A percentile compares a stretch with the other conserved stretches of the same genome.
Conservation (phyloP, 129 eudicot species). For the Ambrosia trifida region DNA sequence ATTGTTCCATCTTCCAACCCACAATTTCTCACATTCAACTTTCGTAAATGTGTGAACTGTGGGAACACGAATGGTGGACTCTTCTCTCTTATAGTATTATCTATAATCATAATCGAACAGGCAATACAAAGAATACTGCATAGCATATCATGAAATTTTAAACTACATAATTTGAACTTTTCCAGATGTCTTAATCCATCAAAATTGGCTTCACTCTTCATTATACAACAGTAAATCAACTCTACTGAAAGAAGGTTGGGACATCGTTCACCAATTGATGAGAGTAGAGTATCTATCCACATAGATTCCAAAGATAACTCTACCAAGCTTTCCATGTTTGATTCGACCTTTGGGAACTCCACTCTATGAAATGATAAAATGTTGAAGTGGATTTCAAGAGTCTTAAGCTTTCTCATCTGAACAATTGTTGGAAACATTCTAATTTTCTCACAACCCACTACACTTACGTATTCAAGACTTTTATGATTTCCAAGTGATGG, state of each 20-base stretch:
- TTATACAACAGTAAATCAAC: neutral
- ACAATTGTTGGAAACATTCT: neutral
- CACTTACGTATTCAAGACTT: neutral
- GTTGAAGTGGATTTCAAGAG: neutral
- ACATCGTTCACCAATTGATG: neutral
- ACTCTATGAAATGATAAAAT: rapidly evolving
- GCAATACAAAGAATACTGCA: neutral
- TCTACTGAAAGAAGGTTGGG: neutral
- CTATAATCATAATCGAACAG: neutral
- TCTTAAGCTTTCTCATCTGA: neutral
- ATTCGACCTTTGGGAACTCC: neutral
- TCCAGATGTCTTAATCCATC: neutral
- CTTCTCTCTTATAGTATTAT: neutral
- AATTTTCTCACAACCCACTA: neutral
- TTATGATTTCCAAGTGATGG: neutral
- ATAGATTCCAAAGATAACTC: neutral
- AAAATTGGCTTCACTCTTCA: neutral
- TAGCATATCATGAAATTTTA: neutral
- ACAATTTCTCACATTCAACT: neutral
- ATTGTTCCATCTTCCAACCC: neutral
- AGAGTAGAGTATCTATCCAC: neutral
- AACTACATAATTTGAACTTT: neutral
- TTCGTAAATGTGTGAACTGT: neutral
- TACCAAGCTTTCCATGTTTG: slow-evolving; percentile 8
- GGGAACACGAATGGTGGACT: neutral